These are phyloP conservation scores for Quercus robur DNA, from an alignment of 306 rosid species.

Conservation along the genomic window DNA sequence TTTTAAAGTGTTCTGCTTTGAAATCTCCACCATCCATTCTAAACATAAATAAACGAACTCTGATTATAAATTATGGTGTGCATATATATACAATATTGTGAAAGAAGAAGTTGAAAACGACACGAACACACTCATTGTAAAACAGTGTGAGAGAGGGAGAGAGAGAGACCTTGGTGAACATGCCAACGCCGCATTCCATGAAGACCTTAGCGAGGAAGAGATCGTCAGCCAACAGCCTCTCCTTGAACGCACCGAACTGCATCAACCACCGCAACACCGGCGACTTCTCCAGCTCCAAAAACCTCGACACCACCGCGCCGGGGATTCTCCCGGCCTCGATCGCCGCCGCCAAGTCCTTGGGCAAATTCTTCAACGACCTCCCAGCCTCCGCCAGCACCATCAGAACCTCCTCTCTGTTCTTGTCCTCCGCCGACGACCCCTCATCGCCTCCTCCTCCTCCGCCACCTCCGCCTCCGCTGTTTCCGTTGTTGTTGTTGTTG, in stretches of 20 bases:
- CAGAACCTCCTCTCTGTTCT: slow-evolving; percentile 47
- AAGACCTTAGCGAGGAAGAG: slow-evolving; percentile 73
- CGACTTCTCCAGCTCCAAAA: slow-evolving; percentile 67
- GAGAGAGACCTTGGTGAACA: slow-evolving; percentile 75
- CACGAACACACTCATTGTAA: no score
- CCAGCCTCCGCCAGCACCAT: slow-evolving; percentile 66
- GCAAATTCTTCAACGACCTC: slow-evolving; percentile 62
- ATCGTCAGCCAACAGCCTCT: slow-evolving; percentile 91
- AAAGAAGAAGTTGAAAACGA: no score
- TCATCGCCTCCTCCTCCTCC: slow-evolving; percentile 28
- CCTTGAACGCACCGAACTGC: slow-evolving; percentile 77
- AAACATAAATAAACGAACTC: no score
- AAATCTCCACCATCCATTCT: no score
- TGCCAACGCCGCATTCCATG: slow-evolving; percentile 95
- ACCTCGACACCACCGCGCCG: slow-evolving; percentile 61
- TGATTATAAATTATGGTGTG: no score
- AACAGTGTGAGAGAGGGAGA: no score
- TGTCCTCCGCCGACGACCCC: slow-evolving; percentile 34
- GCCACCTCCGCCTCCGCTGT: slow-evolving; percentile 17
- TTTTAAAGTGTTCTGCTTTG: no score
- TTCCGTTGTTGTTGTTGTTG: slow-evolving; percentile 16
- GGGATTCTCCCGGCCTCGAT: slow-evolving; percentile 75
- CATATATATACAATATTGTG: no score
- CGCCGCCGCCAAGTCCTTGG: slow-evolving; percentile 74
- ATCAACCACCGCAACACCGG: slow-evolving; percentile 68